These are phyloP conservation scores for Fusarium mundagurra DNA, from an alignment of 2,329 filamentous ascomycete species.

Conservation along the genomic window DNA sequence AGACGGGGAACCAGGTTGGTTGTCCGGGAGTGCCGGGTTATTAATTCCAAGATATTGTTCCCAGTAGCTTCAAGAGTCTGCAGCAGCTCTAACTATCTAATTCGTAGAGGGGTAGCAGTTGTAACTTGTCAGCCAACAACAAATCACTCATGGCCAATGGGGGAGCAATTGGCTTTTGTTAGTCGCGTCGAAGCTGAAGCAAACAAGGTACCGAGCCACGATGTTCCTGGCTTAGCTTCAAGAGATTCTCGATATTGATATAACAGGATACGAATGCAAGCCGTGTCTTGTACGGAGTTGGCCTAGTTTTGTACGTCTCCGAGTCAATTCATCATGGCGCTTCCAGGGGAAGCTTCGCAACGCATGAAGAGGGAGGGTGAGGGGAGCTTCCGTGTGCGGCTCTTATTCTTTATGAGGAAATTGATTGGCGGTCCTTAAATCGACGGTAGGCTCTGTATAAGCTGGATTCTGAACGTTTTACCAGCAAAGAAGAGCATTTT, in stretches of 20 bases:
- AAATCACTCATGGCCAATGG: slow-evolving; percentile 28
- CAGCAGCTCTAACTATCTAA: background rate
- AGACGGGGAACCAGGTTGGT: slow-evolving; percentile 26
- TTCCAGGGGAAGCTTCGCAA: slow-evolving; percentile 24
- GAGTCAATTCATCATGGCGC: slow-evolving; percentile 15
- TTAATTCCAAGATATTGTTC: slow-evolving; percentile 18
- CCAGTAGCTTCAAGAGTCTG: slow-evolving; percentile 4
- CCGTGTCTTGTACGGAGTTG: slow-evolving; percentile 18
- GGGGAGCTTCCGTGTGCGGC: slow-evolving; percentile 21
- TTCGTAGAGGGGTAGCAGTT: background rate
- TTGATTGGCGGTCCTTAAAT: slow-evolving; percentile 10
- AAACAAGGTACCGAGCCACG: slow-evolving; percentile 2
- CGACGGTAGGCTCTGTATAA: background rate
- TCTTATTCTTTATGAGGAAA: slow-evolving; percentile 21
- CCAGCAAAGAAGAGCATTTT: background rate
- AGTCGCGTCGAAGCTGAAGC: background rate
- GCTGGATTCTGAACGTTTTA: background rate
- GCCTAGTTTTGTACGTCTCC: slow-evolving; percentile 26
- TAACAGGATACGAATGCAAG: slow-evolving; percentile 13
- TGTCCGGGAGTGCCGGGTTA: slow-evolving; percentile 19
- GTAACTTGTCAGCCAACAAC: slow-evolving; percentile 22
- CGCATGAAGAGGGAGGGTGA: background rate
- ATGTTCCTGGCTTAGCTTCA: slow-evolving; percentile 32
- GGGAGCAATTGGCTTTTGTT: slow-evolving; percentile 32
- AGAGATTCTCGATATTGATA: slow-evolving; percentile 2